Evolutionary conservation across 2,329 filamentous ascomycete species (phyloP), one percentile per base, ranked within the genome.

Genomic region (Ceratocystis colombiana): DNA sequence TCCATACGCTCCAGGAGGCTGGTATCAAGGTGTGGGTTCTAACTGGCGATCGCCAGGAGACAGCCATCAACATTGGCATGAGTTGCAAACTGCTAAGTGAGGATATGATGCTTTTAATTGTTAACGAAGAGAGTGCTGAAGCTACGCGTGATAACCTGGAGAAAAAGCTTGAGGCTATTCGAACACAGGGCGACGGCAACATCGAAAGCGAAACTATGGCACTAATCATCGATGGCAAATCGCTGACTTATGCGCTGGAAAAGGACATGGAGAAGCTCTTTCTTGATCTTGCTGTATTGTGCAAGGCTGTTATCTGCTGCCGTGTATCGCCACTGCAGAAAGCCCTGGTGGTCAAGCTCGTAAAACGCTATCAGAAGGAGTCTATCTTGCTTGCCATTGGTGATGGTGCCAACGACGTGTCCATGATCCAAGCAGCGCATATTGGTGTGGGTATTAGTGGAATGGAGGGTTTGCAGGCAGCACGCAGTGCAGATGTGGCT

Each of bases 61-160:
- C 94, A 33, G 94, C 94, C 66, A 99, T 99, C 82, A 99, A 99
- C 75, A 99, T 99, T 71, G 94, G 95, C 70, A 99, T 99, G 94
- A 96, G 91, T 75, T 99, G 94, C 78, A 97, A 97, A 77, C 83
- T 99, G 62, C 90, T 99, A 68, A 96, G 91, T 70, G 94, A 99
- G 76, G 95, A 99, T 72, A 99, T 99, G 94, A 96, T 94, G 73
- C 82, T 99, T 10, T 79, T 99, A 65, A 96, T 99, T 71, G 83
- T 99, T 73, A 99, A 99, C 73, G 94, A 99, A 74, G 92, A 97
- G 71, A 82, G 79, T 62, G 82, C 90, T 15, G 79, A 82, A 45
- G 89, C 85, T 3, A 97, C 94, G 3, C 82, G 89, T 63, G 88
- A 94, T 73, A 97, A 96, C 72, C 79, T 99, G 30, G 84, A 89